Evolutionary conservation across 352 stramenopile genomes (phyloP).

Genomic region (Pythium rishiriense): DNA sequence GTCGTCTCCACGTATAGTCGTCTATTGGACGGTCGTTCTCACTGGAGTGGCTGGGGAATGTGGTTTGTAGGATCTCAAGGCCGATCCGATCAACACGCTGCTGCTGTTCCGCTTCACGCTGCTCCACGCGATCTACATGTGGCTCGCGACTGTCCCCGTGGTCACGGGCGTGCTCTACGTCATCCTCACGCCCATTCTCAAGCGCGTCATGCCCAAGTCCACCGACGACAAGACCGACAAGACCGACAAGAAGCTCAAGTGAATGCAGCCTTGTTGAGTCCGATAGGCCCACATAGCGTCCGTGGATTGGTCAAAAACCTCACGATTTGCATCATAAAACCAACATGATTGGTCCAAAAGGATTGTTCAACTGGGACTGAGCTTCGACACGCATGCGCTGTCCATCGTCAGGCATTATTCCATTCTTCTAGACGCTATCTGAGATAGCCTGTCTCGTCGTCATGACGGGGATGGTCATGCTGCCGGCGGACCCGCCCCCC

Average conservation of each 20-base stretch:
- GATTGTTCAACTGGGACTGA: not conserved
- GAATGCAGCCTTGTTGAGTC: constrained; percentile 11
- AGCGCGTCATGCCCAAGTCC: constrained; percentile 62
- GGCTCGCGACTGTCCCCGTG: constrained; percentile 64
- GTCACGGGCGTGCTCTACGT: constrained; percentile 64
- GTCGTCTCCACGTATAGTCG: not conserved
- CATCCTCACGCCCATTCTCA: constrained; percentile 66
- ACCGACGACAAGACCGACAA: constrained; percentile 27
- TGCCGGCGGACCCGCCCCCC: not conserved
- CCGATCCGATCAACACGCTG: constrained; percentile 72
- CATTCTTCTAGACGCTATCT: not conserved
- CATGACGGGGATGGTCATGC: not conserved
- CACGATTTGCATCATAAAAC: not conserved
- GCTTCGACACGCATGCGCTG: constrained; percentile 7
- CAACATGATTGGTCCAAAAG: not conserved
- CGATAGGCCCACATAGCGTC: not conserved
- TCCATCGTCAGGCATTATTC: not conserved
- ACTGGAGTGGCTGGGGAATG: no score
- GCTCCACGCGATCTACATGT: constrained; percentile 80
- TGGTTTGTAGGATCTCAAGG: constrained; percentile 72
- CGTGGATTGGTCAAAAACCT: constrained; percentile 11
- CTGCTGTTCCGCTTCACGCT: constrained; percentile 80
- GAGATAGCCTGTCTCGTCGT: not conserved
- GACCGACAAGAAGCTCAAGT: constrained; percentile 33
- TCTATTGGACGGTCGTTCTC: not conserved